Base-by-base conservation (phyloP, 148 eudicot species). In the Cornus controversa region DNA sequence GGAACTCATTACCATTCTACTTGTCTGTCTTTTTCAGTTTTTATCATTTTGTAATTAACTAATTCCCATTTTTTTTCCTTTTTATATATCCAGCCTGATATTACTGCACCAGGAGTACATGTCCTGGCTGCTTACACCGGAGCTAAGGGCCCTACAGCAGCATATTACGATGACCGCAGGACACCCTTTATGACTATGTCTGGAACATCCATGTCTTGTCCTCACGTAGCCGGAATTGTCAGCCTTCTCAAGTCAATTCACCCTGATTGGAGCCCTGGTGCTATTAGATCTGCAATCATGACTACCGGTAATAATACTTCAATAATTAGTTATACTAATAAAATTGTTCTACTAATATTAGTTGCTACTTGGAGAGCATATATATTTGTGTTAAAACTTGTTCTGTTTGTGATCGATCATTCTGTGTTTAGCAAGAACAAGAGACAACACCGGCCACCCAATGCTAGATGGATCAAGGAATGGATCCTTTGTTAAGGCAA, bases 191-290 rank as follows among this genome's bases (percentile, higher is more conserved):
- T 50, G 47, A n/a, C 65, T 2, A 69, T 36, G 36, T 87, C 91
- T 24, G 97, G 97, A 1, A 92, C 97, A 2, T 92, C 97, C 3
- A 92, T 90, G 97, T 81, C 97, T 45, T 88, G 92, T 75, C 97
- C 97, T 9, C 97, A 92, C 53, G 81, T 90, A 25, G 58, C 97
- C 0, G 96, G 92, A 8, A 74, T 92, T n/a, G 93, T 29, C 10
- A 92, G 90, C 72, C 87, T 87, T 40, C 83, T 92, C 25, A 92
- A 83, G 29, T 80, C 85, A 42, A 72, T 85, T 10, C 80, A 92
- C 62, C 92, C 92, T 6, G 60, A 81, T 14, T 92, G 97, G 97
- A 85, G 90, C 72, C 90, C 91, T 13, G 90, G 90, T 23, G 92
- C 92, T 11, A 87, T 90, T 23, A 78, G 80, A 79, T 92, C 94